phyloP scores from a whole-genome alignment of 129 eudicot genomes.

The Chrysanthemum lavandulifolium region DNA sequence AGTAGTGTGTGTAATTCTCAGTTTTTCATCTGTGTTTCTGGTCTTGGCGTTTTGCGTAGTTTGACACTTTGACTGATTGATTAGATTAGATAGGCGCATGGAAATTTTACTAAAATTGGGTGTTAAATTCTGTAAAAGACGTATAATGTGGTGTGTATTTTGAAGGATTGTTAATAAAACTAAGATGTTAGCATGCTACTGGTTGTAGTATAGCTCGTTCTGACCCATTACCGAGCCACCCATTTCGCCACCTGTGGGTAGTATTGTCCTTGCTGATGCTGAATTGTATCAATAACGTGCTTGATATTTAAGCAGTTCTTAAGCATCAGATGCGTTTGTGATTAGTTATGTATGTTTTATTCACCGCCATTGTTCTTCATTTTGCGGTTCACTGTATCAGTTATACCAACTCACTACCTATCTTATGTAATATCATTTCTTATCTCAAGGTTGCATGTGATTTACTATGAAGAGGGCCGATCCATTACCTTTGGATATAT shows the following conservation, averaged over 20 bases:
- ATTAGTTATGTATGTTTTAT: no score
- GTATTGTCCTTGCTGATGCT: no score
- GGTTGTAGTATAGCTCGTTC: neutral
- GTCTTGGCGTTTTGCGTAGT: neutral
- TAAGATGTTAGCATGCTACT: no score
- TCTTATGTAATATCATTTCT: neutral
- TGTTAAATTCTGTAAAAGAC: neutral
- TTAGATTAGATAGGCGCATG: neutral
- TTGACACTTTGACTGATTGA: neutral
- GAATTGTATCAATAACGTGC: no score
- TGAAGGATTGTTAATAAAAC: neutral
- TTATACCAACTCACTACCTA: neutral
- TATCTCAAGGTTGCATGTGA: conserved; percentile 29
- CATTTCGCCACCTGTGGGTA: neutral
- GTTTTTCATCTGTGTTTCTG: neutral
- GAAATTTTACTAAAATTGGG: neutral
- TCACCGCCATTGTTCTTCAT: no score
- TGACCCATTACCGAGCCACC: neutral
- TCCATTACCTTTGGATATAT: conserved; percentile 45
- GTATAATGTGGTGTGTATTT: neutral
- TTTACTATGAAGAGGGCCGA: conserved; percentile 43
- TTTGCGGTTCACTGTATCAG: no score
- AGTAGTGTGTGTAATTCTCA: neutral
- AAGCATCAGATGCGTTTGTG: no score
- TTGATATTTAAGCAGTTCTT: no score